phyloP scores from a whole-genome alignment of 495 filamentous ascomycete species.

The Cercophora newfieldiana region DNA sequence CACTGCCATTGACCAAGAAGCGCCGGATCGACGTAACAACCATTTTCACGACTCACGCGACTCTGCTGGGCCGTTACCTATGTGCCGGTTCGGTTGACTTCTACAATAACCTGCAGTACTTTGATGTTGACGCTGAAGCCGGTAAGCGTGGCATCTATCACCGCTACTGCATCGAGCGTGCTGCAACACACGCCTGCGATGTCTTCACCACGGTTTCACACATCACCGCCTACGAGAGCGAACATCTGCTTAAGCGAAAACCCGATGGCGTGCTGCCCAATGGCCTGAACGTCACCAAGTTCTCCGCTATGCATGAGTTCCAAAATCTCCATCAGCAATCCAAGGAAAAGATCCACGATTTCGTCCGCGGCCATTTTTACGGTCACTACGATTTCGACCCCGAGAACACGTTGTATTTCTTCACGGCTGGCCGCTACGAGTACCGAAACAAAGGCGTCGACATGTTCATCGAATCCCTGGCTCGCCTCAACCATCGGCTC shows the following conservation, averaged over 20 bases:
- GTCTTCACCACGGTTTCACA: conserved; percentile 99
- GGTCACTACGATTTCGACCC: conserved; percentile 96
- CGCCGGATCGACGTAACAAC: conserved; percentile 95
- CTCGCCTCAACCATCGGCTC: conserved; percentile 88
- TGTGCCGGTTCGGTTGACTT: conserved; percentile 98
- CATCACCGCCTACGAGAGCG: conserved; percentile 96
- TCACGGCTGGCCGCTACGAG: conserved; percentile 95
- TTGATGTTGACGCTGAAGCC: conserved; percentile 94
- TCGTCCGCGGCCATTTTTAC: conserved; percentile 97
- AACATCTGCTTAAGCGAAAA: conserved; percentile 96
- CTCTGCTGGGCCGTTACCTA: conserved; percentile 89
- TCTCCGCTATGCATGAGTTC: conserved; percentile 98
- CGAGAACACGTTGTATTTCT: conserved; percentile 97
- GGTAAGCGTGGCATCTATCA: conserved; percentile 99
- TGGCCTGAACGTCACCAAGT: conserved; percentile 97
- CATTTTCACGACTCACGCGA: conserved; percentile 98
- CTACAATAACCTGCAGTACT: conserved; percentile 98
- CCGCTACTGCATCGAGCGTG: conserved; percentile 96
- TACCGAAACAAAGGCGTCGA: conserved; percentile 98
- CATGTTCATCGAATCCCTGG: conserved; percentile 98
- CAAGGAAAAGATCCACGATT: conserved; percentile 97
- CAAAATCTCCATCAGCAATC: conserved; percentile 95
- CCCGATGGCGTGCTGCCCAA: conserved; percentile 96
- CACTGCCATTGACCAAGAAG: conserved; percentile 86
- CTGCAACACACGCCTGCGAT: conserved; percentile 84